These are phyloP conservation scores for Gymnopus androsaceus DNA, from an alignment of 1,284 basidiomycete genomes.

Conservation along the genomic window DNA sequence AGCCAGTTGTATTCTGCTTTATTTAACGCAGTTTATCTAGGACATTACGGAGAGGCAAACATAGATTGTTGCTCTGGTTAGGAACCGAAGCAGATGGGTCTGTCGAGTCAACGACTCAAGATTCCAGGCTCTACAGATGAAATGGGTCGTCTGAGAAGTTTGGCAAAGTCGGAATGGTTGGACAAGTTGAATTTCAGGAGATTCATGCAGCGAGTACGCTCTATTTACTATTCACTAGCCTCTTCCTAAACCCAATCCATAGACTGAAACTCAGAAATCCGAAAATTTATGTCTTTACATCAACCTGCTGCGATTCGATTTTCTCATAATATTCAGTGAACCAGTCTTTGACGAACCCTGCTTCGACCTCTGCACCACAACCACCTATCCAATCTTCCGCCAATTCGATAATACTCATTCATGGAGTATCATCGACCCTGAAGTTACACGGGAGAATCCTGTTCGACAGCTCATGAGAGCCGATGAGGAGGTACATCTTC, in stretches of 20 bases:
- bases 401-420: slow-evolving; percentile 62
- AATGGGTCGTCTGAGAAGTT: slow-evolving; percentile 90
- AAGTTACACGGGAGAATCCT: slow-evolving; percentile 88
- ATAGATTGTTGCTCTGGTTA: slow-evolving; percentile 84
- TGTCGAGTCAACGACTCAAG: slow-evolving; percentile 82
- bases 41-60: slow-evolving; percentile 89
- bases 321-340: slow-evolving; percentile 96
- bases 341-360: slow-evolving; percentile 43
- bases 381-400: slow-evolving; percentile 48
- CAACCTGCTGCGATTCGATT: slow-evolving; percentile 95
- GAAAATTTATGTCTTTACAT: slow-evolving; percentile 92
- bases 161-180: slow-evolving; percentile 95
- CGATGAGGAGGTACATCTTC: slow-evolving; percentile 90
- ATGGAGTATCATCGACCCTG: slow-evolving; percentile 93
- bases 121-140: slow-evolving; percentile 73
- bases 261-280: slow-evolving; percentile 88
- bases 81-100: slow-evolving; percentile 85
- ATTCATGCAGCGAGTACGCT: slow-evolving; percentile 74
- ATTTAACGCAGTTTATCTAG: slow-evolving; percentile 41
- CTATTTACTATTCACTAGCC: background rate
- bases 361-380: slow-evolving; percentile 40
- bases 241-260: background rate
- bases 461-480: slow-evolving; percentile 89
- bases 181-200: slow-evolving; percentile 91
- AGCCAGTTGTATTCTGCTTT: background rate